Conservation (phyloP, 2,329 filamentous ascomycete species). For the Teratosphaeria nubilosa region DNA sequence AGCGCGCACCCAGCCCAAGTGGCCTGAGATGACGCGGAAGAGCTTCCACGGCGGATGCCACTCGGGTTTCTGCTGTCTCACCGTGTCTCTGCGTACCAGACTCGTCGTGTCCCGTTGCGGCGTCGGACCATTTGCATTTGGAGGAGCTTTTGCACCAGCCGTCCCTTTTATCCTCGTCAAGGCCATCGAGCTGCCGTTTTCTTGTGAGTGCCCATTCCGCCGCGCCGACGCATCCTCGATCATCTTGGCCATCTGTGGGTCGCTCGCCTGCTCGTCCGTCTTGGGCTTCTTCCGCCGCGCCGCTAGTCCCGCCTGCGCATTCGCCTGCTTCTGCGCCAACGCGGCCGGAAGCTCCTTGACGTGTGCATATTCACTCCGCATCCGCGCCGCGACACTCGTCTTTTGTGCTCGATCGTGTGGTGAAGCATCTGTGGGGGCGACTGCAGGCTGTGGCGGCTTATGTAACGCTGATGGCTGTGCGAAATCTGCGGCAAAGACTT, state of each 20-base stretch:
- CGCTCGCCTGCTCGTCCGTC: constrained; percentile 41
- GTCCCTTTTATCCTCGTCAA: constrained; percentile 43
- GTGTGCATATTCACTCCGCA: constrained; percentile 65
- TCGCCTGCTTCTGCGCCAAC: constrained; percentile 69
- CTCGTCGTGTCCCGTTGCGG: constrained; percentile 44
- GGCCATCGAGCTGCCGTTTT: constrained; percentile 43
- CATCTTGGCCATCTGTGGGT: constrained; percentile 53
- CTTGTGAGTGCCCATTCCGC: constrained; percentile 31
- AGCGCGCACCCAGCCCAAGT: constrained; percentile 86
- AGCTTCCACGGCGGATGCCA: constrained; percentile 99
- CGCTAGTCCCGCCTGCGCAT: constrained; percentile 45
- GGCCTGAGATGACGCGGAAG: constrained; percentile 93
- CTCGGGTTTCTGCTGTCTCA: constrained; percentile 66
- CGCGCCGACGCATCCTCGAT: constrained; percentile 53
- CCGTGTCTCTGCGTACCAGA: constrained; percentile 53
- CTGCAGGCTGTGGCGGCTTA: constrained; percentile 30
- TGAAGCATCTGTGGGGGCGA: constrained; percentile 36
- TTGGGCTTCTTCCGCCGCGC: constrained; percentile 55
- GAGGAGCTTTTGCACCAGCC: constrained; percentile 32
- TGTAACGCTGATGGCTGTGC: constrained; percentile 33
- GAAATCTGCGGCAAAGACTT: constrained; percentile 45
- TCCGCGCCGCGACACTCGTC: constrained; percentile 45
- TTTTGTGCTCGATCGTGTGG: constrained; percentile 35
- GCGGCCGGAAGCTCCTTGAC: constrained; percentile 67
- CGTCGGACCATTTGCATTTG: constrained; percentile 48